These are phyloP conservation scores for Primulina tabacum DNA, from an alignment of 257 asterid genomes.

Conservation along the genomic window DNA sequence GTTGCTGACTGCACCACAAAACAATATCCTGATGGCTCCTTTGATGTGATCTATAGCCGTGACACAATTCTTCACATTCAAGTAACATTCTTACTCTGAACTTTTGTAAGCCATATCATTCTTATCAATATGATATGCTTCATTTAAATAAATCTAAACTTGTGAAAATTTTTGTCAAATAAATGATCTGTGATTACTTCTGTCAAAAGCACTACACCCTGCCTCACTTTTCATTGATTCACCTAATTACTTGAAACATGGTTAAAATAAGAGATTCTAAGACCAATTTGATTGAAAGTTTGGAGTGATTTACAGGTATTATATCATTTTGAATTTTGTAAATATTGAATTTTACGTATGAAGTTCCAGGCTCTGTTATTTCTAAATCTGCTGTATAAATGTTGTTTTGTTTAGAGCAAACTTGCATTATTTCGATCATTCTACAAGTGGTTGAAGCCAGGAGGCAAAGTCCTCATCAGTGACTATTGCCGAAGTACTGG, in stretches of 20 bases:
- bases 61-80: slow-evolving; percentile 97
- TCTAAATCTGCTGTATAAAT: background rate
- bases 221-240: background rate
- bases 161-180: background rate
- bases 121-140: background rate
- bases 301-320: too few species aligned
- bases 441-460: slow-evolving; percentile 97
- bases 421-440: slow-evolving; percentile 77
- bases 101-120: background rate
- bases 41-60: slow-evolving; percentile 89
- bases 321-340: too few species aligned
- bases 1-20: slow-evolving; percentile 96
- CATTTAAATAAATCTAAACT: background rate
- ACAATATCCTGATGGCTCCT: slow-evolving; percentile 68
- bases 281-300: too few species aligned
- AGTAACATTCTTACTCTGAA: slow-evolving; percentile 34
- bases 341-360: background rate
- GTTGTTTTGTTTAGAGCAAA: slow-evolving; percentile 64
- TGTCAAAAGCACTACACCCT: background rate
- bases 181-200: background rate
- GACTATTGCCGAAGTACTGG: slow-evolving; percentile 91
- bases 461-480: slow-evolving; percentile 85
- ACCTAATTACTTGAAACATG: background rate
- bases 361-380: background rate
- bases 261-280: background rate